These are phyloP conservation scores for Candida glucosophila DNA, from an alignment of 1,139 yeast species.

Conservation along the genomic window DNA sequence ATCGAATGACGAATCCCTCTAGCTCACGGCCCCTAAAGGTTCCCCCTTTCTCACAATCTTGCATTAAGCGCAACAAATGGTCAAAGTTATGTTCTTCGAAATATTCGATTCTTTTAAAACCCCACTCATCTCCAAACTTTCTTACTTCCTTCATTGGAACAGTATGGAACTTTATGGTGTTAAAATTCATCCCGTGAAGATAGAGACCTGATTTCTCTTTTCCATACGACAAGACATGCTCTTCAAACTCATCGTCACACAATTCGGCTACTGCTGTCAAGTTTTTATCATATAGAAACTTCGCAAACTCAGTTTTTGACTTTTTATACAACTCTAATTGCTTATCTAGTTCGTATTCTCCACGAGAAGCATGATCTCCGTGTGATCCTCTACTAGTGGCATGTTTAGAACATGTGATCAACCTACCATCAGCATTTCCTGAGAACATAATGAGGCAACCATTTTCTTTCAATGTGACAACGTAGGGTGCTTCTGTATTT, in stretches of 20 bases:
- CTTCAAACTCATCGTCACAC: constrained; percentile 92
- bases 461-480: constrained; percentile 77
- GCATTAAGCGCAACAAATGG: constrained; percentile 43
- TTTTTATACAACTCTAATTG: constrained; percentile 41
- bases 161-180: constrained; percentile 57
- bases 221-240: constrained; percentile 77
- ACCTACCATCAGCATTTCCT: constrained; percentile 64
- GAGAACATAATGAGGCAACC: constrained; percentile 87
- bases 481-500: constrained; percentile 67
- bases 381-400: constrained; percentile 66
- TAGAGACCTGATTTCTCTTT: constrained; percentile 70
- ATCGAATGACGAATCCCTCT: constrained; percentile 90
- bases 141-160: constrained; percentile 52
- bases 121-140: constrained; percentile 59
- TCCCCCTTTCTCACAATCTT: constrained; percentile 57
- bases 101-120: constrained; percentile 53
- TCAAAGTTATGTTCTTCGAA: constrained; percentile 27
- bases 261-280: constrained; percentile 86
- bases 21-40: constrained; percentile 63
- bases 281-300: constrained; percentile 38
- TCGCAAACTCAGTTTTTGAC: constrained; percentile 45
- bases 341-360: constrained; percentile 46
- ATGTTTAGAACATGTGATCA: constrained; percentile 82
- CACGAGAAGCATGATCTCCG: constrained; percentile 75
- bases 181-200: constrained; percentile 78